phyloP scores from a whole-genome alignment of 1,284 basidiomycete species.

The Puccinia triticina region DNA sequence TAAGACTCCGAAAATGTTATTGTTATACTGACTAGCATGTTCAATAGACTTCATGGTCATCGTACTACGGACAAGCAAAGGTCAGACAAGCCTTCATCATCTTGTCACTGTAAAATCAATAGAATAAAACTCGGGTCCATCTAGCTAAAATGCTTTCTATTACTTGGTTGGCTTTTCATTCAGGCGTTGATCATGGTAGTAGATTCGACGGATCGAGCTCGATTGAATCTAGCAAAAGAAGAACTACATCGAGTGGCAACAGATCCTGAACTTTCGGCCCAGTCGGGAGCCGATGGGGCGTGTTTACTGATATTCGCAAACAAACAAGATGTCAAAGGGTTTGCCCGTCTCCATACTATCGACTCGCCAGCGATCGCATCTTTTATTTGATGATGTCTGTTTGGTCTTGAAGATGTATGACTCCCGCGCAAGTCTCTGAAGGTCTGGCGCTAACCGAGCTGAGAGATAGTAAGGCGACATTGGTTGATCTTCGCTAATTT shows the following conservation, averaged over 20 bases:
- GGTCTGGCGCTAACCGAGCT: constrained; percentile 63
- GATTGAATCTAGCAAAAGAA: constrained; percentile 62
- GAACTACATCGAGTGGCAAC: constrained; percentile 62
- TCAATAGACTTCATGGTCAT: constrained; percentile 48
- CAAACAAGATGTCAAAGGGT: constrained; percentile 63
- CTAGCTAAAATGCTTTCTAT: background rate
- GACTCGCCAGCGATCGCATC: background rate
- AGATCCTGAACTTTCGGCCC: constrained; percentile 54
- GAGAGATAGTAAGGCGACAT: constrained; percentile 58
- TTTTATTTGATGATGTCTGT: background rate
- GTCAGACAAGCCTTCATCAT: background rate
- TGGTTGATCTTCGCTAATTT: background rate
- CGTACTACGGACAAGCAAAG: constrained; percentile 51
- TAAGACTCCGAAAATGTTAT: background rate
- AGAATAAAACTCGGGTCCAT: background rate
- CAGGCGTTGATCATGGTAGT: constrained; percentile 64
- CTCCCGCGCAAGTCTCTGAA: constrained; percentile 64
- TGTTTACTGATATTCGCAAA: constrained; percentile 64
- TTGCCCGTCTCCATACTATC: background rate
- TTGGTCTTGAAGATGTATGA: constrained; percentile 55
- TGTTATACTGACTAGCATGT: constrained; percentile 31
- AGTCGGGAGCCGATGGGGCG: constrained; percentile 54
- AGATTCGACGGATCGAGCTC: constrained; percentile 63
- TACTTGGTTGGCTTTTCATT: background rate
- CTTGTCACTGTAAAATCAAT: background rate